Percentiles rank a stretch among this genome's conserved stretches.
Evolutionary conservation across 139 green algal species (phyloP).

Genomic region (Nannochloris sp.): DNA sequence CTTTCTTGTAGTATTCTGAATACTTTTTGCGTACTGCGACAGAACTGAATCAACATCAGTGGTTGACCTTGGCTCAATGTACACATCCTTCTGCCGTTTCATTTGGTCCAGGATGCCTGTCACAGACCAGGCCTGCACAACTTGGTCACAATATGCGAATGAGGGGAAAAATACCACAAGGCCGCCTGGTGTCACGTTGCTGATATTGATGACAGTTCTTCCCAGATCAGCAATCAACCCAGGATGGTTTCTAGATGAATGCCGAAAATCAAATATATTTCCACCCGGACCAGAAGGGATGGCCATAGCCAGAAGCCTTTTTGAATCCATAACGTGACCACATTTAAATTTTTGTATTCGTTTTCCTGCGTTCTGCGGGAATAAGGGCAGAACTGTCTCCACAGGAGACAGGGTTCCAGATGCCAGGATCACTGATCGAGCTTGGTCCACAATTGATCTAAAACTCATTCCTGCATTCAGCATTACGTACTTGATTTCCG

Average conservation of each 20-base stretch:
- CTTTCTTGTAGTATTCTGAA: background rate
- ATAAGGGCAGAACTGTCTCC: slow-evolving; percentile 40
- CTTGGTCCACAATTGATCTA: slow-evolving; percentile 31
- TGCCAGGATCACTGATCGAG: slow-evolving; percentile 75
- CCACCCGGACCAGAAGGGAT: slow-evolving; percentile 47
- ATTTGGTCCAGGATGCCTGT: slow-evolving; percentile 44
- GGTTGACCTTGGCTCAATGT: slow-evolving; percentile 50
- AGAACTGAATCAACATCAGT: slow-evolving; percentile 60
- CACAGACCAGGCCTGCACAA: slow-evolving; percentile 43
- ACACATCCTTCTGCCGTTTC: slow-evolving; percentile 47
- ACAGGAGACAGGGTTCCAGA: slow-evolving; percentile 84
- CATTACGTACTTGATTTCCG: slow-evolving; percentile 61
- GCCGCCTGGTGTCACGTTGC: slow-evolving; percentile 36
- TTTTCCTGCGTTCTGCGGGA: slow-evolving; percentile 30
- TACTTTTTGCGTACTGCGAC: slow-evolving; percentile 38
- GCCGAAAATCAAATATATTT: slow-evolving; percentile 50
- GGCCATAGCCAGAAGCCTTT: slow-evolving; percentile 26
- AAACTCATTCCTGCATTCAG: slow-evolving; percentile 87
- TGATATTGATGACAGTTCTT: slow-evolving; percentile 62
- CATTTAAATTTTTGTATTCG: slow-evolving; percentile 63
- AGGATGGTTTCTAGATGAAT: slow-evolving; percentile 22
- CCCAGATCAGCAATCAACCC: slow-evolving; percentile 62
- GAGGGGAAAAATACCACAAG: slow-evolving; percentile 89
- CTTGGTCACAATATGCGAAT: slow-evolving; percentile 62
- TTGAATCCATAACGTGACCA: slow-evolving; percentile 71